Base-by-base conservation (phyloP, 1,284 basidiomycete genomes). In the Stygiomarasmius scandens region DNA sequence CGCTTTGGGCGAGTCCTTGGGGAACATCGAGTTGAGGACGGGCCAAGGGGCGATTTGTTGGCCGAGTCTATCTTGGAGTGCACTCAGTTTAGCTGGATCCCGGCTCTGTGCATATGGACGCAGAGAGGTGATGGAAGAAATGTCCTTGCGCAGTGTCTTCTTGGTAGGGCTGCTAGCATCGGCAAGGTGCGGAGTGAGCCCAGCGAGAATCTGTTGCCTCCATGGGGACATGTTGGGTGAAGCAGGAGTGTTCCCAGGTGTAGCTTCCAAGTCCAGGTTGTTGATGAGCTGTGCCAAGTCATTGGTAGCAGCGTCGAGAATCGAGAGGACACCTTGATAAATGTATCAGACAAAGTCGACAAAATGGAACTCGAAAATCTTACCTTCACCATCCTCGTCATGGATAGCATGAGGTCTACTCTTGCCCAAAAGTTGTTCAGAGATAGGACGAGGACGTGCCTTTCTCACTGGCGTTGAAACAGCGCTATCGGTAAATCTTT, bases 201-300 rank as follows among this genome's bases (percentile, higher is more conserved):
- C 38, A 41, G 38, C 38, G 16, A 41, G 38, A 5, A 41, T 41
- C 38, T 41, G 38, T 19, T 41, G 57, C 29, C 43, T 56, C 55
- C 55, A 57, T 10, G 50, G 55, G 6, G 55, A 52, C 6, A 41
- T 12, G 25, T 48, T 51, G 10, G 58, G 58, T 2, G 58, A 49
- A 47, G 82, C 80, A 2, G 80, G 77, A 1, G 81, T 82, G 11
- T 49, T 67, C 16, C 75, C 74, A 0, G 89, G 90, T 0, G 90
- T 90, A 2, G 87, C 86, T 64, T 90, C 84, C 2, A 92, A 75
- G 63, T 92, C 88, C 23, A 92, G 76, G 20, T 81, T 80, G 61
- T 86, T 89, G 69, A 93, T 89, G 12, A 93, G 74, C 49, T 83
- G 82, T 0, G 88, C 90, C 1, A 93, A 77, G 46, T 92, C 90